Conservation (phyloP, 2,329 filamentous ascomycete species). For the Penicillium olsonii region DNA sequence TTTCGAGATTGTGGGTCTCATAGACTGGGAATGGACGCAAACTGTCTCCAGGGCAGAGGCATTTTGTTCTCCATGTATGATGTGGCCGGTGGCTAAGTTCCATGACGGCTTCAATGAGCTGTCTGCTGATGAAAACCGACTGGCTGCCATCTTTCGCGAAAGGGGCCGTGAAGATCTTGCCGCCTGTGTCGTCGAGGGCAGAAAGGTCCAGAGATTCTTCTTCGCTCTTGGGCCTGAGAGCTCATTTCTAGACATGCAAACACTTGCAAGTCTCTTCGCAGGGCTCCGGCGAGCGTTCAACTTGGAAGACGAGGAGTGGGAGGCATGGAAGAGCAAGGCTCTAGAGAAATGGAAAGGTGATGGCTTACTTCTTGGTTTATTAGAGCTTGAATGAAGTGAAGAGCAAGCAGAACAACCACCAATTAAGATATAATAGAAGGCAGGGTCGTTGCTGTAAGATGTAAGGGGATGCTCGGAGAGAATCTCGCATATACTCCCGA, state of each 20-base stretch:
- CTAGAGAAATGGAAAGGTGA: slow-evolving; percentile 2
- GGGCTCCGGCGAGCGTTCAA: not conserved
- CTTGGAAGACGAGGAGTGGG: slow-evolving; percentile 1
- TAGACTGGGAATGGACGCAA: slow-evolving; percentile 8
- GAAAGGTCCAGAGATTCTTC: slow-evolving; percentile 4
- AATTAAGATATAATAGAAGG: no score
- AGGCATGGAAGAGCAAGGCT: slow-evolving; percentile 4
- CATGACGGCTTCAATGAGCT: slow-evolving; percentile 7
- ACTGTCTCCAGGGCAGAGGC: not conserved
- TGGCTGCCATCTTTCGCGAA: slow-evolving; percentile 3
- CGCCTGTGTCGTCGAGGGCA: slow-evolving; percentile 23
- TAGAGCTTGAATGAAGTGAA: not conserved
- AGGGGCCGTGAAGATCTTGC: slow-evolving; percentile 14
- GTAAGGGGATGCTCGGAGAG: no score
- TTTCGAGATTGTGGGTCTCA: slow-evolving; percentile 1
- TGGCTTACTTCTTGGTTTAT: not conserved
- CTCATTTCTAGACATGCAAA: slow-evolving; percentile 2
- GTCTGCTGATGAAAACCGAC: not conserved
- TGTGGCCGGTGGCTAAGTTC: slow-evolving; percentile 2
- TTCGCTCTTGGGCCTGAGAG: slow-evolving; percentile 7
- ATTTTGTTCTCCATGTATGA: slow-evolving; percentile 3
- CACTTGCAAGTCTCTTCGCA: not conserved
- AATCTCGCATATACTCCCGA: no score
- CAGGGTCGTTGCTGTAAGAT: no score
- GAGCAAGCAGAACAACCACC: no score